phyloP scores from a whole-genome alignment of 768 basidiomycete species.

The Pleurotus djamor region DNA sequence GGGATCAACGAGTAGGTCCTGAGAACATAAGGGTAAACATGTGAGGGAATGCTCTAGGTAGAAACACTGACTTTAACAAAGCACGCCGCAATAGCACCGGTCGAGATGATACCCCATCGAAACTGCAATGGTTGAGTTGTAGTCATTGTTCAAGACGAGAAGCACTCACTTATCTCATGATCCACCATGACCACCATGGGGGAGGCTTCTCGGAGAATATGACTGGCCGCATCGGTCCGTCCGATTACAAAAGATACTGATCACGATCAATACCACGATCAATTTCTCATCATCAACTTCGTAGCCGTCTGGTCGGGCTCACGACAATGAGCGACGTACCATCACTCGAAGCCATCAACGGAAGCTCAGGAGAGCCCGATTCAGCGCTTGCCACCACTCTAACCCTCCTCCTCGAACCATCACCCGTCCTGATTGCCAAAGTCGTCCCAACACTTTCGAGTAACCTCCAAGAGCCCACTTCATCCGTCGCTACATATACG shows the following conservation, averaged over 20 bases:
- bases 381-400: slow-evolving; percentile 32
- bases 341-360: slow-evolving; percentile 26
- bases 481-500: slow-evolving; percentile 37
- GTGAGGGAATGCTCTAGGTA: neutral
- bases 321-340: slow-evolving; percentile 17
- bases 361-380: slow-evolving; percentile 21
- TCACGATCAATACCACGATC: neutral
- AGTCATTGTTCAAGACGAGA: slow-evolving; percentile 21
- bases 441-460: slow-evolving; percentile 50
- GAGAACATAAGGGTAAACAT: slow-evolving; percentile 3
- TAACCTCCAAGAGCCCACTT: slow-evolving; percentile 15
- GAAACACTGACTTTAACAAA: slow-evolving; percentile 59
- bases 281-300: too few species aligned
- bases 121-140: slow-evolving; percentile 38
- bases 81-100: slow-evolving; percentile 64
- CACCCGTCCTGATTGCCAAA: slow-evolving; percentile 42
- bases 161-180: neutral
- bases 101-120: slow-evolving; percentile 88
- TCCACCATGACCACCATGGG: neutral
- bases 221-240: neutral
- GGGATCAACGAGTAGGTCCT: slow-evolving; percentile 81
- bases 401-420: slow-evolving; percentile 47
- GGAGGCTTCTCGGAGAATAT: slow-evolving; percentile 4
- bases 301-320: too few species aligned
- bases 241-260: neutral